A percentile compares a stretch with the other conserved stretches of the same genome.
Conservation (phyloP, 139 green algal species). For the Micromonas commoda region DNA sequence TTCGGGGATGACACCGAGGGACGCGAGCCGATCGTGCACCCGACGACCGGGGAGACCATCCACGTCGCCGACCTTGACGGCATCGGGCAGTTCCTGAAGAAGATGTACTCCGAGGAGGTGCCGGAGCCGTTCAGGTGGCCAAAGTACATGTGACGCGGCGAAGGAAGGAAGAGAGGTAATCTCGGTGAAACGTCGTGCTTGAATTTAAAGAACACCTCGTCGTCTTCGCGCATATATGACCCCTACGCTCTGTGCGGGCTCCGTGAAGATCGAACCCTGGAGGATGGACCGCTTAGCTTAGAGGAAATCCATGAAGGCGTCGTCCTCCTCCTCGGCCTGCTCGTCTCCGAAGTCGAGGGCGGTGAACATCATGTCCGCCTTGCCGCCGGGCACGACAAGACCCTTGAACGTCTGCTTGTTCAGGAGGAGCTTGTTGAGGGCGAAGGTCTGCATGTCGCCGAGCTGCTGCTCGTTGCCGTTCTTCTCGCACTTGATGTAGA, state of each 20-base stretch:
- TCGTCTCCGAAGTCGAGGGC: conserved; percentile 41
- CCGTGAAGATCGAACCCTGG: neutral
- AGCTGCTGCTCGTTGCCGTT: conserved; percentile 42
- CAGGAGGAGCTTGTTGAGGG: conserved; percentile 39
- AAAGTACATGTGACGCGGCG: no score
- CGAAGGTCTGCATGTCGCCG: conserved; percentile 27
- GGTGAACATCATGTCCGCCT: conserved; percentile 48
- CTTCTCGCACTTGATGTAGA: conserved; percentile 40
- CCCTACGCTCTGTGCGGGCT: neutral
- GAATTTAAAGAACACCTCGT: no score
- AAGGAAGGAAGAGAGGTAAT: no score
- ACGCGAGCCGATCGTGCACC: no score
- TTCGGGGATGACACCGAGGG: no score
- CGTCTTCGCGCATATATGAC: no score
- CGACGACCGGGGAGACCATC: no score
- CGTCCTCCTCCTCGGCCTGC: conserved; percentile 30
- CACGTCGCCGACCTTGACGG: no score
- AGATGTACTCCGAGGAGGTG: no score
- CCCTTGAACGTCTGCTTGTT: conserved; percentile 52
- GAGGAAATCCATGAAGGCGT: conserved; percentile 35
- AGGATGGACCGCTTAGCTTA: neutral
- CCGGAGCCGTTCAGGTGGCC: no score
- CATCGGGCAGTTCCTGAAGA: no score
- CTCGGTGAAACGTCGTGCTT: no score
- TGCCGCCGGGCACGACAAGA: conserved; percentile 49